Conservation (phyloP, 306 rosid genomes). For the Urtica urens region DNA sequence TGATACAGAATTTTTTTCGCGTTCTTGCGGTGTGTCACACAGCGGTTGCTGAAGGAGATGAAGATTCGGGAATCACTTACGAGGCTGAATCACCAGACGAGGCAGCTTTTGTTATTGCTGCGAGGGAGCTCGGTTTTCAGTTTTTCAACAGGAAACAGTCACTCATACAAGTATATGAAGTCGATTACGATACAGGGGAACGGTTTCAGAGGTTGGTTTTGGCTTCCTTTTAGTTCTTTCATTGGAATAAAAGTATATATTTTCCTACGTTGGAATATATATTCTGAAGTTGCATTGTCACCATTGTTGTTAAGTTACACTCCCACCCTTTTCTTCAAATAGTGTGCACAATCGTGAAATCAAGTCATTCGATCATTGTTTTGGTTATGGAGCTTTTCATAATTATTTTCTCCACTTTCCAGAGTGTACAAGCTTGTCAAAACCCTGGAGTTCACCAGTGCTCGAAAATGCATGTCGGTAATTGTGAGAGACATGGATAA, state of each 20-base stretch:
- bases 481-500: constrained; percentile 57
- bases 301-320: no score
- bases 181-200: constrained; percentile 39
- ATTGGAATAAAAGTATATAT: neutral
- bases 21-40: constrained; percentile 81
- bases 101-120: constrained; percentile 89
- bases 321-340: no score
- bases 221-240: constrained; percentile 1
- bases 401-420: constrained; percentile 26
- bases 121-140: constrained; percentile 80
- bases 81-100: constrained; percentile 94
- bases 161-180: constrained; percentile 51
- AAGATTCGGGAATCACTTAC: constrained; percentile 39
- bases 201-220: constrained; percentile 70
- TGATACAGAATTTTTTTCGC: constrained; percentile 52
- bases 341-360: no score
- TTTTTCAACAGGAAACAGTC: constrained; percentile 54
- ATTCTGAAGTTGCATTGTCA: no score
- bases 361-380: no score
- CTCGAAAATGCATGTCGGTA: constrained; percentile 94
- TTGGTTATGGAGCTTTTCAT: no score
- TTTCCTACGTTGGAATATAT: neutral
- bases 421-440: constrained; percentile 67
- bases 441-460: constrained; percentile 73
- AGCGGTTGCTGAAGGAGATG: constrained; percentile 49